Evolutionary conservation across 768 basidiomycete species (phyloP).

Genomic region (Lenzites betulinus): DNA sequence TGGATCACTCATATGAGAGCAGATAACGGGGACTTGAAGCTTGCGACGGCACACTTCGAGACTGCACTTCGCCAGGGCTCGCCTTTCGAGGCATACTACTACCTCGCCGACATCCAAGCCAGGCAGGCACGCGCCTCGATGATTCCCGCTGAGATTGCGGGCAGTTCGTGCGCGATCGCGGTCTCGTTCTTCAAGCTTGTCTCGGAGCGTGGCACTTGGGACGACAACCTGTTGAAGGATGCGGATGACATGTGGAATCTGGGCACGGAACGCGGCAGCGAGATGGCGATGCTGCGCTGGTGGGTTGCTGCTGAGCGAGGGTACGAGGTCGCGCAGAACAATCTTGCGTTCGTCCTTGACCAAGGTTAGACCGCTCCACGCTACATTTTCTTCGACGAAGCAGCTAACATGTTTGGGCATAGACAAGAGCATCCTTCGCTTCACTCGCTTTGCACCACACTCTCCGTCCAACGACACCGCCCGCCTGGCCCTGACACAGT

Average conservation of each 20-base stretch:
- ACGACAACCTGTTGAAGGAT: conserved; percentile 76
- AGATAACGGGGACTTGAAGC: conserved; percentile 70
- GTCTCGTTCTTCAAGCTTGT: conserved; percentile 94
- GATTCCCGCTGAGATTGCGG: conserved; percentile 49
- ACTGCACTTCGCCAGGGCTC: conserved; percentile 85
- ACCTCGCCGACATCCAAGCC: conserved; percentile 83
- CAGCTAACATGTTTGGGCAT: conserved; percentile 32
- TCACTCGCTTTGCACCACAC: conserved; percentile 66
- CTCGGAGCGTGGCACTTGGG: conserved; percentile 88
- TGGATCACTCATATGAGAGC: not conserved
- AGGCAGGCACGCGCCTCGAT: conserved; percentile 48
- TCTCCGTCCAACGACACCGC: conserved; percentile 85
- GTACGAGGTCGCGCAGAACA: conserved; percentile 91
- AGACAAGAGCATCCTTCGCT: conserved; percentile 73
- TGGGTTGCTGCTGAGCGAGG: conserved; percentile 94
- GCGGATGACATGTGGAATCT: conserved; percentile 78
- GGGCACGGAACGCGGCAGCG: conserved; percentile 68
- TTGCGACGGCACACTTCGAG: conserved; percentile 79
- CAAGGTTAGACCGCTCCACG: conserved; percentile 58
- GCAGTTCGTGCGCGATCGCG: conserved; percentile 84
- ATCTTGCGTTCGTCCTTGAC: conserved; percentile 89
- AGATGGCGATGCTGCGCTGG: conserved; percentile 90
- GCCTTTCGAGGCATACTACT: conserved; percentile 93
- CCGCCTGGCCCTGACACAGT: conserved; percentile 82
- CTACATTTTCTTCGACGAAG: conserved; percentile 20